Evolutionary conservation across 1,139 yeast species (phyloP).

Genomic region (Suhomyces atakaporum): DNA sequence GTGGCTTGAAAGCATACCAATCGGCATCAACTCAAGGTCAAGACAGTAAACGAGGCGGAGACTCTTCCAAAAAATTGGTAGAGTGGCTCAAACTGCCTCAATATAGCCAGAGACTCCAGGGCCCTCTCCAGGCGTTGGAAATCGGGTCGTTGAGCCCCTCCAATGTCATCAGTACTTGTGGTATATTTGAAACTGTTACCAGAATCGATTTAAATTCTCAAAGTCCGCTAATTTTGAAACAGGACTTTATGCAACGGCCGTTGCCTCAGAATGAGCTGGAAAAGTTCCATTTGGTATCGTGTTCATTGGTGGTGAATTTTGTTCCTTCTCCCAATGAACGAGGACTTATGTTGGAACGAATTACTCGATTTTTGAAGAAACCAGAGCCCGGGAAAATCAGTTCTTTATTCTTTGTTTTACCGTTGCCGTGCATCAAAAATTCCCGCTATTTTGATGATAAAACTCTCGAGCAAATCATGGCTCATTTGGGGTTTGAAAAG

Average conservation of each 20-base stretch:
- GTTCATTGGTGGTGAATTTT: constrained; percentile 85
- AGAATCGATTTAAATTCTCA: constrained; percentile 84
- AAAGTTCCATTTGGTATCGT: constrained; percentile 66
- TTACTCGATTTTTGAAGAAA: constrained; percentile 55
- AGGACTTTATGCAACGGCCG: constrained; percentile 83
- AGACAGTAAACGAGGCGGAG: constrained; percentile 77
- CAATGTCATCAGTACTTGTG: constrained; percentile 66
- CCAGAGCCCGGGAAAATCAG: constrained; percentile 26
- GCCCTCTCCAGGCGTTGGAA: constrained; percentile 57
- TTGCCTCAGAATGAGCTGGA: constrained; percentile 48
- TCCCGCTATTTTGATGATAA: constrained; percentile 71
- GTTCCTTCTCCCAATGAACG: constrained; percentile 72
- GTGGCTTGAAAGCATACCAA: constrained; percentile 78
- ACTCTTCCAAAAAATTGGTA: constrained; percentile 74
- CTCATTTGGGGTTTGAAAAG: constrained; percentile 56
- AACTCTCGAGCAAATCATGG: constrained; percentile 50
- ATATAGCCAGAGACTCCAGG: constrained; percentile 16
- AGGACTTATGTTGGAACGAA: constrained; percentile 73
- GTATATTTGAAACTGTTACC: constrained; percentile 47
- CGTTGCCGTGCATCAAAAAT: constrained; percentile 80
- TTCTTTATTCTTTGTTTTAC: constrained; percentile 74
- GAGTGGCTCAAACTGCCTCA: constrained; percentile 55
- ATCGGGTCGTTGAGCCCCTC: constrained; percentile 76
- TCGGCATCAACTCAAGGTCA: constrained; percentile 90
- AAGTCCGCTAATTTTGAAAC: constrained; percentile 66